A percentile compares a stretch with the other conserved stretches of the same genome.
phyloP scores from a whole-genome alignment of 176 grass and related monocot genomes.

The Paspalum notatum region DNA sequence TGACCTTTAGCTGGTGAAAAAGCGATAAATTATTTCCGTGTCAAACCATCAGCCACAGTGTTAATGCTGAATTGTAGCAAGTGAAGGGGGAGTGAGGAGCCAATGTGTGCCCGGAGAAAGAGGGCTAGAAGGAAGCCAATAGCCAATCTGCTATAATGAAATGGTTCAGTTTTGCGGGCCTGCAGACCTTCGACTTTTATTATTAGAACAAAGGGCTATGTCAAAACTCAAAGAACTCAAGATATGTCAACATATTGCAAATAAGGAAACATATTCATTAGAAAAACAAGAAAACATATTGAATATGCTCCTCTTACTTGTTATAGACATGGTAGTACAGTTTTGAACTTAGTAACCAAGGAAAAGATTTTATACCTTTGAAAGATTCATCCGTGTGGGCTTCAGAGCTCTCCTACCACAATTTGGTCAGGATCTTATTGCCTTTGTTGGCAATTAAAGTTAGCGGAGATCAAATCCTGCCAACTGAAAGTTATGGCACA shows the following conservation, averaged over 20 bases:
- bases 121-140: background rate
- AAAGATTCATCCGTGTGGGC: background rate
- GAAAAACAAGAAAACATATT: too few species aligned
- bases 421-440: background rate
- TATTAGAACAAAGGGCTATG: background rate
- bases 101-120: background rate
- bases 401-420: slow-evolving; percentile 9
- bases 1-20: slow-evolving; percentile 21
- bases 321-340: background rate
- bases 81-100: background rate
- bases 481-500: background rate
- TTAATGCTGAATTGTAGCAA: background rate
- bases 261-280: slow-evolving; percentile 22
- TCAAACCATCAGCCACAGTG: background rate
- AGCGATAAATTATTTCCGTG: slow-evolving; percentile 3
- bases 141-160: background rate
- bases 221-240: too few species aligned
- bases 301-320: background rate
- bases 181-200: background rate
- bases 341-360: background rate
- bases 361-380: background rate
- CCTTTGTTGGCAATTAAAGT: slow-evolving; percentile 6
- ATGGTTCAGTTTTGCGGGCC: background rate
- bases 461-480: background rate
- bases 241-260: slow-evolving; percentile 21